Percentiles rank a stretch among this genome's conserved stretches.
Evolutionary conservation across 805 yeast species (phyloP).

Genomic region (Barnettozyma populi): DNA sequence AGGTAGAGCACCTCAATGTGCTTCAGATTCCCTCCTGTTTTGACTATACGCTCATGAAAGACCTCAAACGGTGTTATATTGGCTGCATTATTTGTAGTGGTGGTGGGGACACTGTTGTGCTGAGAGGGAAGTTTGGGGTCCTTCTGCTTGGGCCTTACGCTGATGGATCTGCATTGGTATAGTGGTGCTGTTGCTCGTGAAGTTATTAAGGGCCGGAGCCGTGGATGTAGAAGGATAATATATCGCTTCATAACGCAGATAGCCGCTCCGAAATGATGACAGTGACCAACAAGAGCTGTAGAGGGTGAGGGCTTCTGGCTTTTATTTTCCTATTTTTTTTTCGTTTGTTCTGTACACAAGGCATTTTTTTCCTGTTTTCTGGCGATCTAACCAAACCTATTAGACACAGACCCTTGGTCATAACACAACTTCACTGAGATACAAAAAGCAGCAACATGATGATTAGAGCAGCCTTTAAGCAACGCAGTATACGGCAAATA

Average conservation of each 20-base stretch:
- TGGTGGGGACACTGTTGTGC: too few relatives aligned
- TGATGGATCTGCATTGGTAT: not conserved
- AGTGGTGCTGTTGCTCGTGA: not conserved
- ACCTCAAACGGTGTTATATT: not conserved
- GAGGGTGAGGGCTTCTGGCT: not conserved
- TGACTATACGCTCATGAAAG: conserved; percentile 1
- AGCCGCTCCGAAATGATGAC: not conserved
- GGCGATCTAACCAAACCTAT: too few relatives aligned
- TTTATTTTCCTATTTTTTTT: not conserved
- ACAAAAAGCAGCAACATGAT: not conserved
- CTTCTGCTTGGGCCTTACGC: not conserved
- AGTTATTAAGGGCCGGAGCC: not conserved
- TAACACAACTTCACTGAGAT: too few relatives aligned
- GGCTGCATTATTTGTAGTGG: not conserved
- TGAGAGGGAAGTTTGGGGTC: not conserved
- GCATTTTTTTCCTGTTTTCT: too few relatives aligned
- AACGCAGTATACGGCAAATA: not conserved
- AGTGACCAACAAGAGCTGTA: not conserved
- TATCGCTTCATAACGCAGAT: not conserved
- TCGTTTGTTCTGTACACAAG: not conserved
- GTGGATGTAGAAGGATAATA: not conserved
- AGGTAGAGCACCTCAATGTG: conserved; percentile 4
- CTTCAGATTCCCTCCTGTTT: conserved; percentile 13
- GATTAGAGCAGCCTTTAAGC: not conserved
- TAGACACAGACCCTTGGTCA: too few relatives aligned